These are phyloP conservation scores for Peronospora belbahrii DNA, from an alignment of 352 stramenopile species.

Conservation along the genomic window DNA sequence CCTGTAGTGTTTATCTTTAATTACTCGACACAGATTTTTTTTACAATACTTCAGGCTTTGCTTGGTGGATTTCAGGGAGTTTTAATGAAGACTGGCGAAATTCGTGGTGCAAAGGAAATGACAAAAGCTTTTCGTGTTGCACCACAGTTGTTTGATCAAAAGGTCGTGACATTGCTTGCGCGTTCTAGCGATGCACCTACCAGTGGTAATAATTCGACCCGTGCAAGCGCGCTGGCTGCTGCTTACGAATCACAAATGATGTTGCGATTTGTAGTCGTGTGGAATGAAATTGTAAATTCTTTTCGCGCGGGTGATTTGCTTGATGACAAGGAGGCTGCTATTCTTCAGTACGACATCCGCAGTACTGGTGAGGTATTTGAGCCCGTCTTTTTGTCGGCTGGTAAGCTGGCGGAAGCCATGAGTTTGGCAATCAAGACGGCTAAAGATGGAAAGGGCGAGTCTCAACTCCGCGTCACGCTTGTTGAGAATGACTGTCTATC, in stretches of 20 bases:
- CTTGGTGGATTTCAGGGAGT: constrained; percentile 54
- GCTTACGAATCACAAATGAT: constrained; percentile 79
- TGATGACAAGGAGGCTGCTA: constrained; percentile 71
- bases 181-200: constrained; percentile 45
- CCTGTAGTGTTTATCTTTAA: constrained; percentile 70
- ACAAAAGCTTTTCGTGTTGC: constrained; percentile 69
- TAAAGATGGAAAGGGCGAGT: constrained; percentile 77
- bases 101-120: constrained; percentile 62
- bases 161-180: constrained; percentile 56
- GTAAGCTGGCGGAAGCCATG: constrained; percentile 76
- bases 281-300: constrained; percentile 80
- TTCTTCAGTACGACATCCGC: constrained; percentile 78
- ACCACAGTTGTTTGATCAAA: constrained; percentile 72
- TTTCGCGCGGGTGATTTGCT: constrained; percentile 67
- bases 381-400: constrained; percentile 77
- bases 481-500: constrained; percentile 79
- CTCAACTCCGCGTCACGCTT: constrained; percentile 62
- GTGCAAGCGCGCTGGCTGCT: constrained; percentile 36
- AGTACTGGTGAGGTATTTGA: constrained; percentile 83
- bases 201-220: constrained; percentile 36
- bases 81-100: constrained; percentile 71
- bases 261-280: constrained; percentile 73
- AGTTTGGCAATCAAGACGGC: constrained; percentile 53
- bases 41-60: constrained; percentile 66
- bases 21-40: constrained; percentile 79